Evolutionary conservation across 345 rosid genomes (phyloP), one percentile per base, ranked within the genome.

Genomic region (Syzygium grande): DNA sequence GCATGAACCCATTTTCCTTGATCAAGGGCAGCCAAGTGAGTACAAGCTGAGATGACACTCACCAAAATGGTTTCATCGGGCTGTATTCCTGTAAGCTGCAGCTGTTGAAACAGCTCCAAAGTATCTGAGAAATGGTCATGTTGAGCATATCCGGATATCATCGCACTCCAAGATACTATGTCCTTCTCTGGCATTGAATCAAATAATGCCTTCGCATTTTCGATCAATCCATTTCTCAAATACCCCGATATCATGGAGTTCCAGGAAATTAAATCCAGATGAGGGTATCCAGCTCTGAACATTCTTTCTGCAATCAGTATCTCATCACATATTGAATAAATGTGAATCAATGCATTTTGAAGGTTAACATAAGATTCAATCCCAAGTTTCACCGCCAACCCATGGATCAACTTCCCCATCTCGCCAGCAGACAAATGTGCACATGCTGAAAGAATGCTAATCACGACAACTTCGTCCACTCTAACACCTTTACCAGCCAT

Each of bases 181-280:
- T 93, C 96, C 91, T 87, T 93, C 22, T 89, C 87, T 7, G 92
- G 93, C 95, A 94, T 92, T 51, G 88, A 86, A 87, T 91, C 91
- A 88, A 94, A 94, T 84, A 94, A 89, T 87, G 85, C 88, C 89
- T 89, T 88, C 2, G 96, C 96, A 88, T 90, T 91, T 59, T 93
- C 93, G 9, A 94, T 27, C 56, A 87, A 89, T 11, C 92, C 90
- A 38, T 91, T 88, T 87, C 89, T 91, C 89, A 92, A 49, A 90
- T 94, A 91, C 22, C 94, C 96, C n/a, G 93, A 90, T 84, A 94
- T 88, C 94, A 94, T 93, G 51, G 96, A 93, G 87, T 93, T 94
- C 95, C 96, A 94, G 38, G 96, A 93, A 58, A 94, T 86, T 77
- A 86, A 87, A 89, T 94, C 94, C 90, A 92, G 84, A 65, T 79